Conservation (phyloP, 2,329 filamentous ascomycete species). For the Pseudopyricularia cyperi region DNA sequence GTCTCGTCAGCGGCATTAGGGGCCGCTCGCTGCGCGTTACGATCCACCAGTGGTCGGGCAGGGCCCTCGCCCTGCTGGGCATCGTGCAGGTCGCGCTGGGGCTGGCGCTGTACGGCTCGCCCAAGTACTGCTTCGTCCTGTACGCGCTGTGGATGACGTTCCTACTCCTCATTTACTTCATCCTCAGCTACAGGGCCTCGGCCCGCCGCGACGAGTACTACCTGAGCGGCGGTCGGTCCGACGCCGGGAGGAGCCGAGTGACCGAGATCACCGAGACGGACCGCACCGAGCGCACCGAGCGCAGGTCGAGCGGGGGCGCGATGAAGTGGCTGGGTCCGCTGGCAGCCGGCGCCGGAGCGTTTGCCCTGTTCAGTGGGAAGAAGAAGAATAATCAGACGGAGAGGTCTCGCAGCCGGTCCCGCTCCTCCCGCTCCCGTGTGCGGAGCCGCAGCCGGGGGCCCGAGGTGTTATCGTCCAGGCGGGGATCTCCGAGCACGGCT, state of each 20-base stretch:
- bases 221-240: conserved; percentile 45
- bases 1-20: conserved; percentile 42
- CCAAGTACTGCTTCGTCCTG: conserved; percentile 70
- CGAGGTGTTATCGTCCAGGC: conserved; percentile 38
- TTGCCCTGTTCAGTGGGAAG: conserved; percentile 30
- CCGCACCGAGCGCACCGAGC: conserved; percentile 17
- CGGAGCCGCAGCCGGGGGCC: conserved; percentile 24
- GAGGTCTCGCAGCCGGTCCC: conserved; percentile 25
- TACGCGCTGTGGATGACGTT: conserved; percentile 68
- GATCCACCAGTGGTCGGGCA: conserved; percentile 81
- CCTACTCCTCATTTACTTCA: conserved; percentile 64
- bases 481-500: conserved; percentile 33
- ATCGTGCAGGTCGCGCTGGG: conserved; percentile 82
- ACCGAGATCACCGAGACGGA: not conserved
- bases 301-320: conserved; percentile 17
- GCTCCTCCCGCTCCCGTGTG: conserved; percentile 20
- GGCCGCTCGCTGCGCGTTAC: conserved; percentile 39
- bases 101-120: conserved; percentile 83
- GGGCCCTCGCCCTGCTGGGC: conserved; percentile 65
- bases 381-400: conserved; percentile 19
- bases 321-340: conserved; percentile 38
- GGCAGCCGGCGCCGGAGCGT: conserved; percentile 35
- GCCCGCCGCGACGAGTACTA: conserved; percentile 38
- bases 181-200: conserved; percentile 59
- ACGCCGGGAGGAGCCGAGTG: conserved; percentile 21